A percentile compares a stretch with the other conserved stretches of the same genome.
These are phyloP conservation scores for Zygoascus flipseniorum DNA, from an alignment of 805 yeast genomes.

Conservation along the genomic window DNA sequence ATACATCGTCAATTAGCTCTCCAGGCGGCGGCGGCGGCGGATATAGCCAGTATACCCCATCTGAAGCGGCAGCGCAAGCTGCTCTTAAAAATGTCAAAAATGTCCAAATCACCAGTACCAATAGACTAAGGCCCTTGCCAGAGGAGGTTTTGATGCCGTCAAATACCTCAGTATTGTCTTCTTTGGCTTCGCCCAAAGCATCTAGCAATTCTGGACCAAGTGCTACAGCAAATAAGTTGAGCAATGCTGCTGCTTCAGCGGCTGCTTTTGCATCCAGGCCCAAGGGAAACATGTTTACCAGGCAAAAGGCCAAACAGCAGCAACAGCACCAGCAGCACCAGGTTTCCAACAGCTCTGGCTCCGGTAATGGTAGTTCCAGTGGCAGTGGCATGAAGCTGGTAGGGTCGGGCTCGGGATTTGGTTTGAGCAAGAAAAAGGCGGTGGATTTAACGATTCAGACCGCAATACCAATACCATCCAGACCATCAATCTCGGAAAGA, in stretches of 20 bases:
- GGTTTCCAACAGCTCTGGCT: neutral
- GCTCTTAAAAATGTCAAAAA: constrained; percentile 15
- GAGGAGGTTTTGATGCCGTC: constrained; percentile 1
- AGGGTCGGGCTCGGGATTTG: constrained; percentile 1
- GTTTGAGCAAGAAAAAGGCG: constrained; percentile 7
- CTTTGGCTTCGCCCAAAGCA: neutral
- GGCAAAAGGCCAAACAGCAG: constrained; percentile 23
- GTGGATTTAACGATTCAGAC: constrained; percentile 23
- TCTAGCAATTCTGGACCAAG: neutral
- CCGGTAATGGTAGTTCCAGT: neutral
- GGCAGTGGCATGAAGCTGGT: neutral
- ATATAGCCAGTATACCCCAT: constrained; percentile 10
- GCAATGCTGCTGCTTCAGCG: constrained; percentile 26
- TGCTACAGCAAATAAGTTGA: constrained; percentile 9
- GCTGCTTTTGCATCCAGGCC: constrained; percentile 24
- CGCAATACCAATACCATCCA: constrained; percentile 17
- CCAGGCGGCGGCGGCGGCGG: constrained; percentile 1
- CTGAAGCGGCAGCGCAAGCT: constrained; percentile 22
- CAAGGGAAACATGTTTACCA: constrained; percentile 25
- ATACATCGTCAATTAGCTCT: neutral
- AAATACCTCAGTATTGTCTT: neutral
- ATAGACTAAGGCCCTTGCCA: constrained; percentile 2
- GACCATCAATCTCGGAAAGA: constrained; percentile 20
- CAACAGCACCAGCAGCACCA: neutral
- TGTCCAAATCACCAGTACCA: constrained; percentile 10